Percentiles rank a stretch among this genome's conserved stretches.
phyloP scores from a whole-genome alignment of 2,329 filamentous ascomycete genomes.

The Pseudocercospora crystallina region DNA sequence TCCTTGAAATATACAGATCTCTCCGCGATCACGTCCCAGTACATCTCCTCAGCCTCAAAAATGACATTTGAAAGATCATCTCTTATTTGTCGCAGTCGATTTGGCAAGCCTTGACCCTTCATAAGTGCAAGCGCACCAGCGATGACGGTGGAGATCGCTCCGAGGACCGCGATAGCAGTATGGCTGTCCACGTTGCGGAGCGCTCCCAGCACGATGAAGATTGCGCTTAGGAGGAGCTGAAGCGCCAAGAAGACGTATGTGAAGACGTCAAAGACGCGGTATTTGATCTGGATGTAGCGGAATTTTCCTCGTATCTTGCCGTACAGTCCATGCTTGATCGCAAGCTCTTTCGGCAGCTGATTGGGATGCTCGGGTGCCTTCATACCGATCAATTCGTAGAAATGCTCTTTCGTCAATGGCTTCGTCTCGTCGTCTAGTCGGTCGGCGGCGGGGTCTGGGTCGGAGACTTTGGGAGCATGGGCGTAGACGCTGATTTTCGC shows the following conservation, averaged over 20 bases:
- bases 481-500: constrained; percentile 14
- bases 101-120: constrained; percentile 13
- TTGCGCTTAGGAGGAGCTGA: constrained; percentile 36
- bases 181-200: constrained; percentile 29
- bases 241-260: constrained; percentile 33
- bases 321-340: constrained; percentile 31
- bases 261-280: constrained; percentile 32
- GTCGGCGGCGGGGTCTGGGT: constrained; percentile 29
- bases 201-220: constrained; percentile 39
- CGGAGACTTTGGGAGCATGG: constrained; percentile 21
- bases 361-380: constrained; percentile 16
- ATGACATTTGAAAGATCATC: constrained; percentile 34
- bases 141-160: constrained; percentile 36
- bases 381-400: constrained; percentile 36
- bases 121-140: constrained; percentile 36
- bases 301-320: constrained; percentile 20
- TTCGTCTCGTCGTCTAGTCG: constrained; percentile 29
- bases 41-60: constrained; percentile 38
- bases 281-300: constrained; percentile 29
- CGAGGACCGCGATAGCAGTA: constrained; percentile 33
- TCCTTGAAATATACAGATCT: constrained; percentile 33
- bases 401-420: constrained; percentile 19
- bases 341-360: constrained; percentile 28
- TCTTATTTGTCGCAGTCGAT: constrained; percentile 34
- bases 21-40: constrained; percentile 37